These are phyloP conservation scores for Plectosphaerella plurivora DNA, from an alignment of 2,329 filamentous ascomycete species.

Conservation along the genomic window DNA sequence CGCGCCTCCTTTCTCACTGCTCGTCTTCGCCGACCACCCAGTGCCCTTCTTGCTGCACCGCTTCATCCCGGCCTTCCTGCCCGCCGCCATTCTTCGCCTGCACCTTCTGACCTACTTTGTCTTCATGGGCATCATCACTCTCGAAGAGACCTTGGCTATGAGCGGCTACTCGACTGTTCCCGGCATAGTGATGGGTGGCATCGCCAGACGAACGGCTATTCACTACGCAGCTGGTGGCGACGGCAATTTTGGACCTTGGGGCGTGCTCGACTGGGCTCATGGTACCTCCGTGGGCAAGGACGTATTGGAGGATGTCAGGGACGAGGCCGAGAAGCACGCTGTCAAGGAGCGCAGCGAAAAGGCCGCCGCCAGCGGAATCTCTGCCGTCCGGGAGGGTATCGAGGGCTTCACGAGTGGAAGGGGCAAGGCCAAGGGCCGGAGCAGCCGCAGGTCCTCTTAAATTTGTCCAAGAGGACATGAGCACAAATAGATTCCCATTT, in stretches of 20 bases:
- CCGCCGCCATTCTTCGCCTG: slow-evolving; percentile 59
- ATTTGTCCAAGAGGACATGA: not conserved
- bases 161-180: slow-evolving; percentile 62
- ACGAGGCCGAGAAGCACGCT: slow-evolving; percentile 53
- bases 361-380: slow-evolving; percentile 26
- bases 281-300: slow-evolving; percentile 50
- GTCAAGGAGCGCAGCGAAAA: slow-evolving; percentile 36
- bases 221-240: slow-evolving; percentile 53
- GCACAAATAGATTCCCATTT: too few relatives aligned
- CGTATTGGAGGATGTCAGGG: slow-evolving; percentile 48
- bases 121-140: slow-evolving; percentile 56
- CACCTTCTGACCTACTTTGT: slow-evolving; percentile 71
- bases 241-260: slow-evolving; percentile 60
- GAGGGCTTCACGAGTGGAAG: slow-evolving; percentile 12
- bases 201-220: slow-evolving; percentile 36
- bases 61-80: slow-evolving; percentile 62
- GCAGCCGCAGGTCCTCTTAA: not conserved
- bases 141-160: slow-evolving; percentile 63
- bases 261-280: slow-evolving; percentile 57
- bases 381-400: slow-evolving; percentile 26
- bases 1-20: slow-evolving; percentile 56
- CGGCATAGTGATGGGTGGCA: slow-evolving; percentile 48
- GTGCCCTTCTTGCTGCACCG: slow-evolving; percentile 57
- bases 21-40: slow-evolving; percentile 66
- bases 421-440: slow-evolving; percentile 19